Evolutionary conservation across 768 basidiomycete species (phyloP).

Genomic region (Russula virescens): DNA sequence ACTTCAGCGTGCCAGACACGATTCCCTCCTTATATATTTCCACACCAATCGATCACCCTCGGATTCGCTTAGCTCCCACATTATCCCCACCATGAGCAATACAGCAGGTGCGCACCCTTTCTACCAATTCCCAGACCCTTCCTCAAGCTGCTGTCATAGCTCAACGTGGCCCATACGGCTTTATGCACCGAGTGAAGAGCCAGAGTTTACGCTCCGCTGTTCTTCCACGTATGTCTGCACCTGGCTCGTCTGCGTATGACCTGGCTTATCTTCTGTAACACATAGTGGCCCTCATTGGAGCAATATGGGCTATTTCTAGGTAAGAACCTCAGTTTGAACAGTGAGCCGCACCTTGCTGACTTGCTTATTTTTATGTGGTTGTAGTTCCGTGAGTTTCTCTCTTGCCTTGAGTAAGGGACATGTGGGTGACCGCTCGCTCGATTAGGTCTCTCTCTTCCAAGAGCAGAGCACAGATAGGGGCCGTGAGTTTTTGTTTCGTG

Average conservation of each 20-base stretch:
- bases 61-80: neutral
- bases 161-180: conserved; percentile 51
- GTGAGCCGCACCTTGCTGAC: conserved; percentile 6
- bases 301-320: conserved; percentile 59
- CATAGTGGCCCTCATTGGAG: conserved; percentile 40
- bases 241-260: neutral
- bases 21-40: neutral
- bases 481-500: conserved; percentile 36
- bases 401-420: neutral
- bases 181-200: conserved; percentile 49
- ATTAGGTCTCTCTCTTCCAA: conserved; percentile 58
- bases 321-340: conserved; percentile 34
- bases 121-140: neutral
- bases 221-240: conserved; percentile 30
- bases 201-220: conserved; percentile 61
- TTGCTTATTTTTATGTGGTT: conserved; percentile 30
- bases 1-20: neutral
- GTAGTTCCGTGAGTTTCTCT: conserved; percentile 8
- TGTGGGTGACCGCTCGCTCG: neutral
- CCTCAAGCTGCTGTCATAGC: conserved; percentile 9
- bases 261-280: neutral
- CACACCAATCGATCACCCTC: neutral
- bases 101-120: neutral
- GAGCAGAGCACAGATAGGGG: conserved; percentile 42
- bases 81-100: conserved; percentile 3